Percentiles rank a stretch among this genome's conserved stretches.
Evolutionary conservation across 306 rosid genomes (phyloP).

Genomic region (Mimosa bimucronata): DNA sequence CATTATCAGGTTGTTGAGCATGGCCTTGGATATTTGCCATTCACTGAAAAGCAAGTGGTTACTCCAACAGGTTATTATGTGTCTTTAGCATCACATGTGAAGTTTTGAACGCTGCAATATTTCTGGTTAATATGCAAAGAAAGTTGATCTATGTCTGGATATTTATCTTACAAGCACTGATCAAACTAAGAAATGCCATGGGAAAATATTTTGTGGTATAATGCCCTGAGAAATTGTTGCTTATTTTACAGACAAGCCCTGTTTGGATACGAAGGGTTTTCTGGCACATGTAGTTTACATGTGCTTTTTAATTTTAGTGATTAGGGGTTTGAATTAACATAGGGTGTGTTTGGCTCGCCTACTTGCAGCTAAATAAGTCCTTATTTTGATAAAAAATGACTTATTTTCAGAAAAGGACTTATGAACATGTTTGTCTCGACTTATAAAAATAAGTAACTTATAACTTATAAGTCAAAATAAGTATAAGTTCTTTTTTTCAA

Average conservation of each 20-base stretch:
- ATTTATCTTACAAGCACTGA: conserved; percentile 1
- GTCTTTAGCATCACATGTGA: conserved; percentile 23
- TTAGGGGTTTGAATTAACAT: background rate
- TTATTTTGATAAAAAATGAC: no score
- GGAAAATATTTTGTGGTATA: background rate
- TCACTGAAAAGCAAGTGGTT: conserved; percentile 92
- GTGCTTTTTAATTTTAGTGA: conserved; percentile 10
- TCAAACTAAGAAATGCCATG: conserved; percentile 8
- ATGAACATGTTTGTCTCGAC: no score
- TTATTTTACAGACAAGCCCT: background rate
- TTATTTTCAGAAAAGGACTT: no score
- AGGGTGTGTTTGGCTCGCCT: no score
- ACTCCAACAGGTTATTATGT: conserved; percentile 82
- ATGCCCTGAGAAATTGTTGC: background rate
- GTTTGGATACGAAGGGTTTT: background rate
- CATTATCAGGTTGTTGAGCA: conserved; percentile 89
- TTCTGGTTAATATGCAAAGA: background rate
- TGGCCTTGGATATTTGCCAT: conserved; percentile 96
- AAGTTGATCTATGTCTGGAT: background rate
- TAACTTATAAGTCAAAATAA: no score
- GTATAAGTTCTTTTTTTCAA: no score
- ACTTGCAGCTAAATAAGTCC: no score
- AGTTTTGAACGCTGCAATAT: conserved; percentile 16
- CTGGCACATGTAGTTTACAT: conserved; percentile 4
- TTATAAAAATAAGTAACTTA: no score